Percentiles rank a stretch among this genome's conserved stretches.
phyloP scores from a whole-genome alignment of 176 grass and related monocot species.

The Oryza meridionalis region DNA sequence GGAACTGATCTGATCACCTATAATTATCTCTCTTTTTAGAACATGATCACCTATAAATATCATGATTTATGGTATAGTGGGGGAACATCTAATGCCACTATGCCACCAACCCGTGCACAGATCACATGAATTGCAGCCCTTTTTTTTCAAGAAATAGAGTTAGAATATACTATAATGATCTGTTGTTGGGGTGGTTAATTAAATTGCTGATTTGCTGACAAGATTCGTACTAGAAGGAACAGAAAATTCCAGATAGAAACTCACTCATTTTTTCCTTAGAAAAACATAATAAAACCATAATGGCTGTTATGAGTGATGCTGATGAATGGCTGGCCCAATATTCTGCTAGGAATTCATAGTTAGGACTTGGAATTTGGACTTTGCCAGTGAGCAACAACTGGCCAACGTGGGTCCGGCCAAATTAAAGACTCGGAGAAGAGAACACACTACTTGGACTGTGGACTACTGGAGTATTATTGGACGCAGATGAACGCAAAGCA shows the following conservation, averaged over 20 bases:
- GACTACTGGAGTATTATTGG: neutral
- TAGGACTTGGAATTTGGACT: slow-evolving; percentile 2
- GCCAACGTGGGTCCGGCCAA: neutral
- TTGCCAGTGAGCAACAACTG: neutral
- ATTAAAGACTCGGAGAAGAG: neutral
- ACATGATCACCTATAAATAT: neutral
- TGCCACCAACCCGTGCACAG: slow-evolving; percentile 25
- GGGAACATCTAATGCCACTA: slow-evolving; percentile 5
- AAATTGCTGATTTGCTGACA: neutral
- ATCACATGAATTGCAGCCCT: neutral
- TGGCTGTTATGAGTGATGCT: neutral
- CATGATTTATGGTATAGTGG: neutral
- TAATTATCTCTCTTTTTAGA: neutral
- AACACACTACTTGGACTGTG: neutral
- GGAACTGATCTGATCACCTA: neutral
- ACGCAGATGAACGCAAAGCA: slow-evolving; percentile 3
- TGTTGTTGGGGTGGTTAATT: neutral
- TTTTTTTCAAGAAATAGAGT: neutral
- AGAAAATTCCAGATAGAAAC: neutral
- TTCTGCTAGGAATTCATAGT: neutral
- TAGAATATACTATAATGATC: neutral
- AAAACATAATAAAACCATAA: neutral
- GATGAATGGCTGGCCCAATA: neutral
- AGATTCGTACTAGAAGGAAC: neutral
- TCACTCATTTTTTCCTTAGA: neutral